Evolutionary conservation across 2,329 filamentous ascomycete species (phyloP), one percentile per base, ranked within the genome.

Genomic region (Hypomyces perniciosus): DNA sequence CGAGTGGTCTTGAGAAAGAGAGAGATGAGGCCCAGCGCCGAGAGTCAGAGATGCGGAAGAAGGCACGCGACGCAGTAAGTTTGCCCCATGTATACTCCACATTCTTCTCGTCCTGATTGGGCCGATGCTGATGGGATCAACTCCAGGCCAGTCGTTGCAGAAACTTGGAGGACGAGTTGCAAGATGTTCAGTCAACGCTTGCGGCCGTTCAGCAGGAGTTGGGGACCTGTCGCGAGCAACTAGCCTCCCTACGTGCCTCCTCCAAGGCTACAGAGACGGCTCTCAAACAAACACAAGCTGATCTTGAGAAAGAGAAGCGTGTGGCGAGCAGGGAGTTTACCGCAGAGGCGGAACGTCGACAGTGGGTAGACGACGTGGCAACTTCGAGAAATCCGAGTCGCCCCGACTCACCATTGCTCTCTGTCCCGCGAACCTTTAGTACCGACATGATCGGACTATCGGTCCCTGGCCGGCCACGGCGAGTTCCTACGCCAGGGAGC

Each of bases 21-120:
- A 83, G 89, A 50, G 91, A 97, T 62, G 93, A 99, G 62, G 81
- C 88, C 7, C 77, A 83, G 45, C 84, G 84, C 58, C 84, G 89
- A 52, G 93, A 99, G 70, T 85, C 82, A 5, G 93, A 97, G 37
- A 81, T 95, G 69, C 80, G 93, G 58, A 89, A 86, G 65, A 97
- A 95, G 70, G 87, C 90, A 48, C 81, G 93, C 55, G 93, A 99
- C 68, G 77, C 86, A 61, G 87, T 90, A 77, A 70, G 83, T 72
- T 39, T 33, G 40, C 20, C 13, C 5, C 7, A 10, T 29, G 26
- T 31, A 35, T 44, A 10, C 38, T 39, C 7, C n/a, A 12, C 8
- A 29, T 27, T 7, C 13, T 10, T n/a, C 6, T 35, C 2, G 4
- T n/a, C 12, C 27, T 13, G 8, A 10, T 10, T 12, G 13, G 9